These are phyloP conservation scores for Boechera stricta DNA, from an alignment of 345 rosid genomes.

Conservation along the genomic window DNA sequence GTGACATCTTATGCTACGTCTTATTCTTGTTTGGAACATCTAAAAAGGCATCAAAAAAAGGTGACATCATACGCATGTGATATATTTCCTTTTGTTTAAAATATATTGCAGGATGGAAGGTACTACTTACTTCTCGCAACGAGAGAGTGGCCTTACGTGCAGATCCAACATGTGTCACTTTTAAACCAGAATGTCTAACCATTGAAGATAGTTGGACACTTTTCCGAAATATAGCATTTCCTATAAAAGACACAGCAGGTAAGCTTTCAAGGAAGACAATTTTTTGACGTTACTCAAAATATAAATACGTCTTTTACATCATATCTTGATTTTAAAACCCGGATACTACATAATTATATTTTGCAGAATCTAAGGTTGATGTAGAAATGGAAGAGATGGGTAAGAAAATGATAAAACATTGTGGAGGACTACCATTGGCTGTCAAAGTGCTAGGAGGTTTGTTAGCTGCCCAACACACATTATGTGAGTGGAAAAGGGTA, in stretches of 20 bases:
- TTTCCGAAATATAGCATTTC: conserved; percentile 44
- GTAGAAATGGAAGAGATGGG: conserved; percentile 7
- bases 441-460: conserved; percentile 13
- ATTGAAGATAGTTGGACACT: conserved; percentile 49
- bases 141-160: background rate
- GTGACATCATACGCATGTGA: background rate
- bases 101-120: conserved; percentile 38
- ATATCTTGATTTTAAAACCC: too few species aligned
- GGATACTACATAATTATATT: background rate
- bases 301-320: too few species aligned
- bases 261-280: background rate
- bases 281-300: too few species aligned
- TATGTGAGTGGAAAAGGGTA: conserved; percentile 1
- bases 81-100: background rate
- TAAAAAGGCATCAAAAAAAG: background rate
- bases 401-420: conserved; percentile 11
- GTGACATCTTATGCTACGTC: background rate
- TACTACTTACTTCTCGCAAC: conserved; percentile 55
- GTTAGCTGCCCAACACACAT: background rate
- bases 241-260: conserved; percentile 23
- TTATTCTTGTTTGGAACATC: too few species aligned
- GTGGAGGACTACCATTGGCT: conserved; percentile 28
- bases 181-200: conserved; percentile 27
- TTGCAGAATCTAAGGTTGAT: background rate
- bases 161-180: conserved; percentile 1